These are phyloP conservation scores for Cyclotella baltica DNA, from an alignment of 108 stramenopile genomes.

Conservation along the genomic window DNA sequence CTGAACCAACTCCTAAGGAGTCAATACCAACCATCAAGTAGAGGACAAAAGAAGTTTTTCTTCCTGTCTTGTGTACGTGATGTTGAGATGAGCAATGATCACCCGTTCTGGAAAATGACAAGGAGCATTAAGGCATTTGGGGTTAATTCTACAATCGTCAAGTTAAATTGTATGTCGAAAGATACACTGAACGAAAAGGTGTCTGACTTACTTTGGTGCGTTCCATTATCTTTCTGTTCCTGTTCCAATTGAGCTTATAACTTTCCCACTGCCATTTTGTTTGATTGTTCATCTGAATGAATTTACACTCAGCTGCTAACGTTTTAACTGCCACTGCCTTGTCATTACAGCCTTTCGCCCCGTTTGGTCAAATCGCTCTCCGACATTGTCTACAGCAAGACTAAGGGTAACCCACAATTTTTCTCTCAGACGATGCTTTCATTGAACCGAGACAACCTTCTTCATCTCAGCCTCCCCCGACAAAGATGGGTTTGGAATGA, in stretches of 20 bases:
- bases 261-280: too few relatives aligned
- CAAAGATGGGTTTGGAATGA: too few relatives aligned
- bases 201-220: conserved; percentile 16
- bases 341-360: conserved; percentile 11
- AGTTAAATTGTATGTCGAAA: conserved; percentile 14
- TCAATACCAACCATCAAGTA: too few relatives aligned
- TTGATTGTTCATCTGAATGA: too few relatives aligned
- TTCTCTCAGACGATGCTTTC: conserved; percentile 13
- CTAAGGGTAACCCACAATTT: conserved; percentile 36
- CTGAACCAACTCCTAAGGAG: conserved; percentile 7
- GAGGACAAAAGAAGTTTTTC: neutral
- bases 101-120: neutral
- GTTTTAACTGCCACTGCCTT: too few relatives aligned
- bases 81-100: neutral
- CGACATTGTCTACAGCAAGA: conserved; percentile 21
- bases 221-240: too few relatives aligned
- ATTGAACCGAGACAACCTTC: too few relatives aligned
- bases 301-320: too few relatives aligned
- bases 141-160: conserved; percentile 4
- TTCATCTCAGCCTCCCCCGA: too few relatives aligned
- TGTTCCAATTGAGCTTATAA: too few relatives aligned
- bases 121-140: neutral
- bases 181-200: conserved; percentile 21
- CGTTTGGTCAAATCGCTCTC: conserved; percentile 10
- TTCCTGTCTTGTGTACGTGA: neutral